phyloP scores from a whole-genome alignment of 2,329 filamentous ascomycete species.

The Microascus cirrosus region DNA sequence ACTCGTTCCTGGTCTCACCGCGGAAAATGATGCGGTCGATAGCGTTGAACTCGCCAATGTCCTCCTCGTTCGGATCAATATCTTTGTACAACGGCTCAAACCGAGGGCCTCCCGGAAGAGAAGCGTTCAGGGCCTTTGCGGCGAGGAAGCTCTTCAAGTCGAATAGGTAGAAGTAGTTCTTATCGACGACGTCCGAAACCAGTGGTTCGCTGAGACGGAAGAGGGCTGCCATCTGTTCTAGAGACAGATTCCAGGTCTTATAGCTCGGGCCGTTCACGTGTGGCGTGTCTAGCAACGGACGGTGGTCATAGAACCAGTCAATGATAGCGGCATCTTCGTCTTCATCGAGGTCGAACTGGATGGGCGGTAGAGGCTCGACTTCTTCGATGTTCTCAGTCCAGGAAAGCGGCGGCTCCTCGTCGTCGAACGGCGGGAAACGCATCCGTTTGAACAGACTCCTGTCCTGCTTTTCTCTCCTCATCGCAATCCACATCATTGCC shows the following conservation, averaged over 20 bases:
- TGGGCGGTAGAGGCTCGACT: slow-evolving; percentile 91
- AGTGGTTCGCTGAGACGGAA: slow-evolving; percentile 87
- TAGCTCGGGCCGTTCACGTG: slow-evolving; percentile 97
- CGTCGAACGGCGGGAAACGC: slow-evolving; percentile 97
- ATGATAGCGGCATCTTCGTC: slow-evolving; percentile 82
- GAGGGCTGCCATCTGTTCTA: slow-evolving; percentile 92
- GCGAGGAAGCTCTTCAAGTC: slow-evolving; percentile 91
- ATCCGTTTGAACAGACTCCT: slow-evolving; percentile 94
- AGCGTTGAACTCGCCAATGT: slow-evolving; percentile 98
- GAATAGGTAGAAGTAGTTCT: slow-evolving; percentile 98
- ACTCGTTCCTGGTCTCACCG: slow-evolving; percentile 87
- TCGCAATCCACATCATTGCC: slow-evolving; percentile 99
- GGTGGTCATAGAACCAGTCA: slow-evolving; percentile 97
- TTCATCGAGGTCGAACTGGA: slow-evolving; percentile 96
- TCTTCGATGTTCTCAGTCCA: slow-evolving; percentile 99
- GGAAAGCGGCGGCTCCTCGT: slow-evolving; percentile 92
- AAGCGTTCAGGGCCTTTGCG: slow-evolving; percentile 92
- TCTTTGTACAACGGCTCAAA: slow-evolving; percentile 98
- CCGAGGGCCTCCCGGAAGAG: slow-evolving; percentile 90
- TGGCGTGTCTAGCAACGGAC: slow-evolving; percentile 77
- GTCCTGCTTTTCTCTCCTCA: slow-evolving; percentile 97
- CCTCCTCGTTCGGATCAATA: slow-evolving; percentile 95
- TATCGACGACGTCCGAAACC: slow-evolving; percentile 83
- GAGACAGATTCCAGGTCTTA: slow-evolving; percentile 83
- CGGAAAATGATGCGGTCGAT: slow-evolving; percentile 99